A percentile compares a stretch with the other conserved stretches of the same genome.
These are phyloP conservation scores for Starmerella apicola DNA, from an alignment of 805 yeast species.

Conservation along the genomic window DNA sequence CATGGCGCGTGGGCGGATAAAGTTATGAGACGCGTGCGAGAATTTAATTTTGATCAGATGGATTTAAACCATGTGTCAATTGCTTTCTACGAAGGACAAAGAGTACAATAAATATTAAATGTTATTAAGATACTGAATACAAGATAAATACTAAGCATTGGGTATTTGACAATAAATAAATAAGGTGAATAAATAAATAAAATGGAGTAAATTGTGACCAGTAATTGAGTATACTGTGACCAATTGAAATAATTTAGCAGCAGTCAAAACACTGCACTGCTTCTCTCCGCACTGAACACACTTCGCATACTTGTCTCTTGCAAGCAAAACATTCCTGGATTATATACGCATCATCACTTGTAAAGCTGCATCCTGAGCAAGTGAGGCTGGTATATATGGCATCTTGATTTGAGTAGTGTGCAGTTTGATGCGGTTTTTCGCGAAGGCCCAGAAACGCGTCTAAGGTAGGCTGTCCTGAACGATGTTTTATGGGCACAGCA, in stretches of 20 bases:
- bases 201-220: not conserved
- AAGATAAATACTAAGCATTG: too few species aligned
- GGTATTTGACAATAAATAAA: too few species aligned
- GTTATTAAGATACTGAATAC: too few species aligned
- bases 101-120: too few species aligned
- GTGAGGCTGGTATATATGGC: not conserved
- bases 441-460: constrained; percentile 11
- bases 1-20: too few species aligned
- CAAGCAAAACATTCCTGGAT: constrained; percentile 13
- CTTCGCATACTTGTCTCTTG: constrained; percentile 11
- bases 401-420: not conserved
- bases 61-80: too few species aligned
- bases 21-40: too few species aligned
- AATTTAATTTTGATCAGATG: too few species aligned
- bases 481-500: too few species aligned
- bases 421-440: not conserved
- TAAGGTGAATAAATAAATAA: not conserved
- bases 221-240: too few species aligned
- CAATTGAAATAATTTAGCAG: not conserved
- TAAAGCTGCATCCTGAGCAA: constrained; percentile 5
- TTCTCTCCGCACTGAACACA: constrained; percentile 18
- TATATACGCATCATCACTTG: constrained; percentile 10
- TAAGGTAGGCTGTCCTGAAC: not conserved
- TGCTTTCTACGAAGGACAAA: too few species aligned
- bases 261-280: constrained; percentile 15